phyloP scores from a whole-genome alignment of 2,329 filamentous ascomycete genomes.

The Aspergillus tamarii region DNA sequence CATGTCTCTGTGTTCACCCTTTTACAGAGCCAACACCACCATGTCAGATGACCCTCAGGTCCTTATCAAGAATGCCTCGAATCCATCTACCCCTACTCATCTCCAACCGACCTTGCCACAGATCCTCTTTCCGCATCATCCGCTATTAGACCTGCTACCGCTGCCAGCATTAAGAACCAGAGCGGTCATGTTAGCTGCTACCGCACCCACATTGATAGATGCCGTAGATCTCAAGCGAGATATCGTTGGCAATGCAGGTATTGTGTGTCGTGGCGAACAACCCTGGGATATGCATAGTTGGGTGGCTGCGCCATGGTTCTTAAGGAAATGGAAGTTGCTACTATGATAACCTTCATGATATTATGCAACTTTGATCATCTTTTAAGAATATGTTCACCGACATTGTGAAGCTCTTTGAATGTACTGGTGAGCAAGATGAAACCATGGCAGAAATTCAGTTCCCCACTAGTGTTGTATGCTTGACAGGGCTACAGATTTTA shows the following conservation, averaged over 20 bases:
- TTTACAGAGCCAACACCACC: slow-evolving; percentile 29
- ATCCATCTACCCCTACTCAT: slow-evolving; percentile 31
- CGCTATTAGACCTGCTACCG: slow-evolving; percentile 42
- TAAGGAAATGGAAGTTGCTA: slow-evolving; percentile 31
- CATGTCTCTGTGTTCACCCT: slow-evolving; percentile 35
- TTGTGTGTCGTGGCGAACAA: slow-evolving; percentile 29
- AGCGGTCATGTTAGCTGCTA: slow-evolving; percentile 37
- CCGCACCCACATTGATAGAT: slow-evolving; percentile 34
- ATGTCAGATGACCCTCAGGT: slow-evolving; percentile 19
- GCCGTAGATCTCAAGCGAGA: slow-evolving; percentile 43
- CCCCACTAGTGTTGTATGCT: too few species aligned
- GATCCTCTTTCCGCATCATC: slow-evolving; percentile 43
- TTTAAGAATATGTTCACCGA: too few species aligned
- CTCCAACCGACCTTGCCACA: slow-evolving; percentile 43
- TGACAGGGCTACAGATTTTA: too few species aligned
- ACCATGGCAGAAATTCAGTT: too few species aligned
- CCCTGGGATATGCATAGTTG: slow-evolving; percentile 42
- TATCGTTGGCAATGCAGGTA: slow-evolving; percentile 34
- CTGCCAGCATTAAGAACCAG: slow-evolving; percentile 37
- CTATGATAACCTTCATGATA: neutral
- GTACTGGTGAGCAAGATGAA: too few species aligned
- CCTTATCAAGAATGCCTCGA: slow-evolving; percentile 27
- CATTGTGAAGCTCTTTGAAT: too few species aligned
- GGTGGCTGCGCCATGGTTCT: slow-evolving; percentile 35
- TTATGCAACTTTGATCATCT: too few species aligned